Evolutionary conservation across 139 green algal species (phyloP).

Genomic region (Micractinium sp.): DNA sequence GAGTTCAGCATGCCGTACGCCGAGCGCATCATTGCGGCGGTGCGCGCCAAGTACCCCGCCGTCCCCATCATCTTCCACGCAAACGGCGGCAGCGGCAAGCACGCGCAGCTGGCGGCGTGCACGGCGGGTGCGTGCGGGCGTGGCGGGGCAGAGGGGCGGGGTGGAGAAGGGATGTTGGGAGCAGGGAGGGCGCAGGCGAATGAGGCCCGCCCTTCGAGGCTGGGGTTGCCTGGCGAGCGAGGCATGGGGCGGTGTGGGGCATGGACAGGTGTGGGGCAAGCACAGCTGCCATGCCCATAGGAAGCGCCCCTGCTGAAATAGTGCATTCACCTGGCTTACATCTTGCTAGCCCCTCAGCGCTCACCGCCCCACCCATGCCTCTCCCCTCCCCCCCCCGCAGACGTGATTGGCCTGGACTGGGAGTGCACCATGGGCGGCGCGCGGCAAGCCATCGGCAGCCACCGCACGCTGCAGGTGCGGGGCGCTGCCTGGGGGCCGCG

Average conservation of each 20-base stretch:
- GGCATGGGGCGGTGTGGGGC: too few species aligned
- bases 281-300: too few species aligned
- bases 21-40: constrained; percentile 78
- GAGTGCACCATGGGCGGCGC: constrained; percentile 78
- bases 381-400: constrained; percentile 9
- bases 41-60: constrained; percentile 79
- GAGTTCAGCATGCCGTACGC: constrained; percentile 96
- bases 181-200: not conserved
- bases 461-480: constrained; percentile 53
- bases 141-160: too few species aligned
- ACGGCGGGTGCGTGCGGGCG: constrained; percentile 30
- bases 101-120: constrained; percentile 66
- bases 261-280: too few species aligned
- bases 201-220: not conserved
- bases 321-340: too few species aligned
- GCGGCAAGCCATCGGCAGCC: constrained; percentile 62
- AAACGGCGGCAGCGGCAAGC: constrained; percentile 94
- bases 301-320: too few species aligned
- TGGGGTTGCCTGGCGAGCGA: too few species aligned
- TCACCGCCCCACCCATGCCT: too few species aligned
- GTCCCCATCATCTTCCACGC: constrained; percentile 97
- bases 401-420: constrained; percentile 97
- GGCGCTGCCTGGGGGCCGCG: too few species aligned
- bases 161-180: too few species aligned
- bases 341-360: too few species aligned